A percentile compares a stretch with the other conserved stretches of the same genome.
These are phyloP conservation scores for Gleditsia sinensis DNA, from an alignment of 306 rosid genomes.

Conservation along the genomic window DNA sequence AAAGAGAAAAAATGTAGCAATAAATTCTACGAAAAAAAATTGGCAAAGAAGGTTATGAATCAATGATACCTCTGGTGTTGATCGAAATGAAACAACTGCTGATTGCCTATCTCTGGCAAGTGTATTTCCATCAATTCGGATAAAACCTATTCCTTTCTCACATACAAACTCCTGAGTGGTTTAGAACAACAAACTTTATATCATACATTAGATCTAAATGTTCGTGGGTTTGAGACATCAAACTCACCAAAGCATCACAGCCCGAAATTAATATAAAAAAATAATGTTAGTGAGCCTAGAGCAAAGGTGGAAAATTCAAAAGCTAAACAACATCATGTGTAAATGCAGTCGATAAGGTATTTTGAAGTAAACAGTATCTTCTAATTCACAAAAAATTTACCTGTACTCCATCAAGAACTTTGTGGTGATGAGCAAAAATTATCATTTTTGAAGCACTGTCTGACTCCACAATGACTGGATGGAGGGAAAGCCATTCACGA, in stretches of 20 bases:
- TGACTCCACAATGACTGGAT: slow-evolving; percentile 67
- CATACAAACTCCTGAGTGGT: slow-evolving; percentile 71
- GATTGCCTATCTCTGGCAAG: slow-evolving; percentile 87
- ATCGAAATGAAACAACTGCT: slow-evolving; percentile 72
- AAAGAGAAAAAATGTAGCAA: not conserved
- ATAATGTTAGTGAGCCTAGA: slow-evolving; percentile 7
- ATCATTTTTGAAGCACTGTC: slow-evolving; percentile 80
- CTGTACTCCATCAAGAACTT: slow-evolving; percentile 91
- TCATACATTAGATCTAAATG: slow-evolving; percentile 7
- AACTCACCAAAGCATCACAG: slow-evolving; percentile 18
- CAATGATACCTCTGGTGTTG: slow-evolving; percentile 64
- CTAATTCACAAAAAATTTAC: slow-evolving; percentile 43
- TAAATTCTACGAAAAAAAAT: slow-evolving; percentile 12
- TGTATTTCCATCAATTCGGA: slow-evolving; percentile 93
- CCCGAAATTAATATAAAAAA: slow-evolving; percentile 5
- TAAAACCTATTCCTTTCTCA: slow-evolving; percentile 73
- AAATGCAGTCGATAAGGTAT: slow-evolving; percentile 9
- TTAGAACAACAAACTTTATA: slow-evolving; percentile 25
- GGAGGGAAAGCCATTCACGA: slow-evolving; percentile 88
- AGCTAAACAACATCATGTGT: not conserved
- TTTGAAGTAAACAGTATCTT: slow-evolving; percentile 28
- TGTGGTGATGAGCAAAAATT: slow-evolving; percentile 93
- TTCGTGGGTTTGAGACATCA: not conserved
- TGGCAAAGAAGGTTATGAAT: slow-evolving; percentile 10
- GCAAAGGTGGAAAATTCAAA: slow-evolving; percentile 5